These are phyloP conservation scores for Coniochaeta ligniaria DNA, from an alignment of 2,329 filamentous ascomycete genomes.

Conservation along the genomic window DNA sequence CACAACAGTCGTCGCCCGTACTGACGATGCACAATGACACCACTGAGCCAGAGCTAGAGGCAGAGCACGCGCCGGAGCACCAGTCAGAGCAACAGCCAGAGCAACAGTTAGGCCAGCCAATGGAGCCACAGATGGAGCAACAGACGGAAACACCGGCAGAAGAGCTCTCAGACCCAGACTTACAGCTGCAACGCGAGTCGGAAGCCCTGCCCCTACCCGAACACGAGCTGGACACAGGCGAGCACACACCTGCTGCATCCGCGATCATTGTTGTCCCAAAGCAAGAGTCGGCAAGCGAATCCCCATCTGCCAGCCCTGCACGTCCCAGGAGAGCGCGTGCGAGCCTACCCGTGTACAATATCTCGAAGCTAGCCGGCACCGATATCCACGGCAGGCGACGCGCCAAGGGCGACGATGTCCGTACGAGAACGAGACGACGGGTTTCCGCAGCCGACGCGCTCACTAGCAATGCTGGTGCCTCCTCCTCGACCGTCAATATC, in stretches of 20 bases:
- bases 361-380: slow-evolving; percentile 55
- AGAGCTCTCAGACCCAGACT: neutral
- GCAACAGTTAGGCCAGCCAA: neutral
- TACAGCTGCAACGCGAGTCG: neutral
- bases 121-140: neutral
- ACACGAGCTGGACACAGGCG: neutral
- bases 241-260: neutral
- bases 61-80: neutral
- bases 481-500: neutral
- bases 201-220: neutral
- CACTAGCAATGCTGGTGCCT: slow-evolving; percentile 9
- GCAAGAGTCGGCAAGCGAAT: neutral
- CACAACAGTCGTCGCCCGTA: neutral
- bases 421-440: slow-evolving; percentile 32
- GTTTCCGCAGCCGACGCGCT: slow-evolving; percentile 35
- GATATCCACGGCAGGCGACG: slow-evolving; percentile 51
- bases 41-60: neutral
- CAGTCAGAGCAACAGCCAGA: neutral
- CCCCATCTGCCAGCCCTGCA: slow-evolving; percentile 15
- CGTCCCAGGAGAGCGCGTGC: slow-evolving; percentile 48
- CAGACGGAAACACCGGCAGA: neutral
- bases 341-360: slow-evolving; percentile 59
- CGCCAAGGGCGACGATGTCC: slow-evolving; percentile 41
- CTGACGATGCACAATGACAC: neutral
- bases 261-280: slow-evolving; percentile 14